A percentile compares a stretch with the other conserved stretches of the same genome.
Evolutionary conservation across 2,329 filamentous ascomycete species (phyloP).

Genomic region (Tolypocladium inflatum): DNA sequence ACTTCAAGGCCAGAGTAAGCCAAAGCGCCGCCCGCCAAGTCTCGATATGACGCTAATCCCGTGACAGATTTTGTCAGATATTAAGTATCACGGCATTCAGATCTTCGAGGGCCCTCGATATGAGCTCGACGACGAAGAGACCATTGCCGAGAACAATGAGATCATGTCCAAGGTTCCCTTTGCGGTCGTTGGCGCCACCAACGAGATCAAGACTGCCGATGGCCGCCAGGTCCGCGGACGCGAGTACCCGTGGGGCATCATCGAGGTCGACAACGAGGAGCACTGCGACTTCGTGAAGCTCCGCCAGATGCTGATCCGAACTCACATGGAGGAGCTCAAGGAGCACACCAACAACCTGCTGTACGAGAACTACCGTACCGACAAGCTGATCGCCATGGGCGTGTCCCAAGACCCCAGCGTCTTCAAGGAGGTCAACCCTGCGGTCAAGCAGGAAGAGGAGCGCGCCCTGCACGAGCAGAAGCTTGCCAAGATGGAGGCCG

Average conservation of each 20-base stretch:
- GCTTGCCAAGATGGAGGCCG: slow-evolving; percentile 99
- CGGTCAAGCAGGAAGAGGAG: slow-evolving; percentile 99
- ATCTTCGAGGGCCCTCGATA: slow-evolving; percentile 99
- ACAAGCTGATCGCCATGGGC: slow-evolving; percentile 98
- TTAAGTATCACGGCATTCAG: slow-evolving; percentile 93
- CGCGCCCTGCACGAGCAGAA: slow-evolving; percentile 97
- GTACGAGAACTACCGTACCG: slow-evolving; percentile 99
- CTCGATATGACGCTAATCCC: slow-evolving; percentile 5
- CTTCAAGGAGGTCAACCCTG: slow-evolving; percentile 99
- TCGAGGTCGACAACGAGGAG: slow-evolving; percentile 99
- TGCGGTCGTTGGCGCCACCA: slow-evolving; percentile 92
- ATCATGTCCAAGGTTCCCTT: slow-evolving; percentile 99
- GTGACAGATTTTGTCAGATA: slow-evolving; percentile 82
- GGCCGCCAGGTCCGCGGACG: slow-evolving; percentile 94
- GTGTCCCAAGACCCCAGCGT: slow-evolving; percentile 97
- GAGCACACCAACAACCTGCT: slow-evolving; percentile 98
- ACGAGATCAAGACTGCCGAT: slow-evolving; percentile 83
- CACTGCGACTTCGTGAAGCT: slow-evolving; percentile 99
- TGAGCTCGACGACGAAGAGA: slow-evolving; percentile 98
- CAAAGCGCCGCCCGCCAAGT: not conserved
- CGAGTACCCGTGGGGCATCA: slow-evolving; percentile 95
- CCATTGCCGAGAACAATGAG: slow-evolving; percentile 98
- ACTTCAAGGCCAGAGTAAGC: slow-evolving; percentile 94
- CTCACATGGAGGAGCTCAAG: slow-evolving; percentile 99
- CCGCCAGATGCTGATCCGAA: slow-evolving; percentile 98